These are phyloP conservation scores for Starmerella stigmatis DNA, from an alignment of 805 yeast species.

Conservation along the genomic window DNA sequence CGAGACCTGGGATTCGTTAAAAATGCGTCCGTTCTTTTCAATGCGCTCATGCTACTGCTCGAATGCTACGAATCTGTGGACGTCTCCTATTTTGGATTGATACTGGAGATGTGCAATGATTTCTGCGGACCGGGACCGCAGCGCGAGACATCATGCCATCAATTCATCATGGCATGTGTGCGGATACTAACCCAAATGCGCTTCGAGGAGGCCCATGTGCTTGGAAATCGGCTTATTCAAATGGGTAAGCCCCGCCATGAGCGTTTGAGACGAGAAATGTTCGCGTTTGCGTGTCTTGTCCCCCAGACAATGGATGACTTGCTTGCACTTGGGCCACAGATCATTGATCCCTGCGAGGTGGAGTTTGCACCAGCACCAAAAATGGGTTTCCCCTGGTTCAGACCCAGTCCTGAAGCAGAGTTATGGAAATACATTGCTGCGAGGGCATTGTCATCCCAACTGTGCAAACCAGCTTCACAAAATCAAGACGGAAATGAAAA, in stretches of 20 bases:
- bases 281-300: conserved; percentile 8
- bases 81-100: not conserved
- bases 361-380: conserved; percentile 12
- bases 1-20: conserved; percentile 1
- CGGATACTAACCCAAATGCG: conserved; percentile 1
- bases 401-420: conserved; percentile 17
- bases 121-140: not conserved
- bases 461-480: too few relatives aligned
- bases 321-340: not conserved
- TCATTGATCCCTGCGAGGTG: conserved; percentile 11
- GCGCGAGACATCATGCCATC: conserved; percentile 16
- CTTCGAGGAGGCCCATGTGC: not conserved
- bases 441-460: conserved; percentile 2
- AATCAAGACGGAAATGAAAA: too few relatives aligned
- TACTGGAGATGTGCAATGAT: conserved; percentile 2
- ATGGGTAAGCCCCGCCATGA: conserved; percentile 5
- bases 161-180: conserved; percentile 12
- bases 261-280: conserved; percentile 9
- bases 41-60: conserved; percentile 1
- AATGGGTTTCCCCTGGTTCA: conserved; percentile 6
- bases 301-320: conserved; percentile 7
- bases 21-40: conserved; percentile 1
- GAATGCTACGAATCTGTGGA: not conserved
- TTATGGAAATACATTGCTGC: conserved; percentile 10
- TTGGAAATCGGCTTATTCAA: conserved; percentile 7